Percentiles rank a stretch among this genome's conserved stretches.
Evolutionary conservation across 1,284 basidiomycete species (phyloP).

Genomic region (Entoloma clypeatum): DNA sequence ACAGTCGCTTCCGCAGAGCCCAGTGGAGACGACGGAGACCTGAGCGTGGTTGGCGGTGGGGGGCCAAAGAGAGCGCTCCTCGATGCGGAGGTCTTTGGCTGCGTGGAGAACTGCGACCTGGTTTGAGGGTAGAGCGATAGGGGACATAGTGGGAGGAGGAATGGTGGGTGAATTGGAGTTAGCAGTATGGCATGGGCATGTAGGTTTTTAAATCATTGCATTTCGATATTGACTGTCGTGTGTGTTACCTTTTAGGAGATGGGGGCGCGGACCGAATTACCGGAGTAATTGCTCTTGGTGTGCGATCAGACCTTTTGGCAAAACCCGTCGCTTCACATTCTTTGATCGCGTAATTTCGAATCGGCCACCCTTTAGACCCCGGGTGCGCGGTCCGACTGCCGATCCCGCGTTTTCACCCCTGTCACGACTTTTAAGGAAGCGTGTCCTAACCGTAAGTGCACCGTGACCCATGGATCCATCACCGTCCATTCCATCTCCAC

Average conservation of each 20-base stretch:
- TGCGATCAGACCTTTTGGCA: constrained; percentile 8
- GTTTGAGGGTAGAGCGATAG: constrained; percentile 50
- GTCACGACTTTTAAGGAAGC: not conserved
- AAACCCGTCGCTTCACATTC: constrained; percentile 4
- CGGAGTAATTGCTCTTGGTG: constrained; percentile 9
- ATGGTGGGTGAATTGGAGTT: constrained; percentile 21
- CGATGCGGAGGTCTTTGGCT: constrained; percentile 67
- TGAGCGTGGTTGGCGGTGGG: constrained; percentile 68
- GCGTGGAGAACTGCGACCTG: constrained; percentile 70
- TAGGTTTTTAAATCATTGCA: constrained; percentile 30
- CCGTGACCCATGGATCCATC: constrained; percentile 35
- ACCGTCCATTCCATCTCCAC: constrained; percentile 37
- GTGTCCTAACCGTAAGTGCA: too few relatives aligned
- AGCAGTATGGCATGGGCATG: too few relatives aligned
- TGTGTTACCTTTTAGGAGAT: constrained; percentile 21
- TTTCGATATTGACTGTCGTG: constrained; percentile 13
- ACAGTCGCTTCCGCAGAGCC: constrained; percentile 91
- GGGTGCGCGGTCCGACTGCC: constrained; percentile 20
- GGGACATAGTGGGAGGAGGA: constrained; percentile 46
- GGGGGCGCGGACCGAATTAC: constrained; percentile 18
- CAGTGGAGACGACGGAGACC: constrained; percentile 77
- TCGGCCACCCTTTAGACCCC: too few relatives aligned
- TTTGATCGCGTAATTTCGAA: too few relatives aligned
- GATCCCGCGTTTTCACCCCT: constrained; percentile 13
- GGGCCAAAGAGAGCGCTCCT: constrained; percentile 63